phyloP scores from a whole-genome alignment of 192 early-diverging fungal species.

The Lunasporangiospora selenospora region DNA sequence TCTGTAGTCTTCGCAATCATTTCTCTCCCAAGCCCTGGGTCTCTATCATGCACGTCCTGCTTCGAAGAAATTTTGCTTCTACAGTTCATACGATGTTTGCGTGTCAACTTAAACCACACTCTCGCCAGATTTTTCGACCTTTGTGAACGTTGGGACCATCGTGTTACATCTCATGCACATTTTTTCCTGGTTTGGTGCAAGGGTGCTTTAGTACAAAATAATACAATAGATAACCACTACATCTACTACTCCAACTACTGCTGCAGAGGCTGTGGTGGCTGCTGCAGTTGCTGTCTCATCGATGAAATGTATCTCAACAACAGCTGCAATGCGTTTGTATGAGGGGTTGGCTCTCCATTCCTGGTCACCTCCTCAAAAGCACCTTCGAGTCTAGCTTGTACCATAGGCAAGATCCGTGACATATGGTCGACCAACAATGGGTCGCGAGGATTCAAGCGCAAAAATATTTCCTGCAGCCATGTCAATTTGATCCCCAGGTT shows the following conservation, averaged over 20 bases:
- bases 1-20: neutral
- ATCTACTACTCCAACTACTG: neutral
- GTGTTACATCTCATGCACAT: too few species aligned
- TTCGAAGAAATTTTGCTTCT: neutral
- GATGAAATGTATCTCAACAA: slow-evolving; percentile 20
- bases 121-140: too few species aligned
- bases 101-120: neutral
- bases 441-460: slow-evolving; percentile 35
- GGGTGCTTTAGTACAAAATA: too few species aligned
- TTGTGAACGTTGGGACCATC: too few species aligned
- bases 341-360: slow-evolving; percentile 15
- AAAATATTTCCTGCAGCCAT: slow-evolving; percentile 27
- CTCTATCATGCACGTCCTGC: neutral
- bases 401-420: slow-evolving; percentile 35
- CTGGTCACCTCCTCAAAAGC: slow-evolving; percentile 25
- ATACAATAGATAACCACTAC: neutral
- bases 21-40: neutral
- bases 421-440: slow-evolving; percentile 37
- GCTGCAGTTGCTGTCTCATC: too few species aligned
- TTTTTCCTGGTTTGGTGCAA: too few species aligned
- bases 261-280: too few species aligned
- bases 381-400: slow-evolving; percentile 35
- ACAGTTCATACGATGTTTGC: neutral
- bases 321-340: slow-evolving; percentile 22
- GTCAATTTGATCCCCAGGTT: slow-evolving; percentile 38